phyloP scores from a whole-genome alignment of 2,329 filamentous ascomycete species.

The Fusarium foetens region DNA sequence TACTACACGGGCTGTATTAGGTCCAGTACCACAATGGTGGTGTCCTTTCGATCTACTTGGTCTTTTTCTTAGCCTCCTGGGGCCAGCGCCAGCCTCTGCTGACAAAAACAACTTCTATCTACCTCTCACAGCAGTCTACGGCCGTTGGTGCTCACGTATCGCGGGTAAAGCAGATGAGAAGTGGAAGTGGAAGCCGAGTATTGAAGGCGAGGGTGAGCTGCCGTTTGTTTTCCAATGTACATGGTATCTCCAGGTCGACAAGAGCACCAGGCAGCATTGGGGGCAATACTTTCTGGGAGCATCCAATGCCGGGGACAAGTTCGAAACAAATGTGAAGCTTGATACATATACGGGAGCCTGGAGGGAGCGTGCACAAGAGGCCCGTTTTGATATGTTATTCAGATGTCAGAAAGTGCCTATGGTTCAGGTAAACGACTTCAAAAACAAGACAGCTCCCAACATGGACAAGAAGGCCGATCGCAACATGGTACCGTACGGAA shows the following conservation, averaged over 20 bases:
- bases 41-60: background rate
- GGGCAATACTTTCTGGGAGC: background rate
- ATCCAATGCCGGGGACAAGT: background rate
- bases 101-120: background rate
- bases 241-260: background rate
- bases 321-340: background rate
- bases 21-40: background rate
- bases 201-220: background rate
- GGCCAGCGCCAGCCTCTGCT: background rate
- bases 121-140: background rate
- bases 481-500: background rate
- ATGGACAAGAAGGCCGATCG: background rate
- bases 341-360: background rate
- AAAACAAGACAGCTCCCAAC: background rate
- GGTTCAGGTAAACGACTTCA: background rate
- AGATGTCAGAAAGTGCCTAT: background rate
- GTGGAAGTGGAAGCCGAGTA: background rate
- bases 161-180: background rate
- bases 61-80: background rate
- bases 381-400: background rate
- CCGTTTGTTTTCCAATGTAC: background rate
- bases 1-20: background rate
- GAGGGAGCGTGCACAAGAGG: background rate
- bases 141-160: background rate
- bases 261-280: background rate